Evolutionary conservation across 140 eudicot species (phyloP).

Genomic region (Ambrosia hybrid): DNA sequence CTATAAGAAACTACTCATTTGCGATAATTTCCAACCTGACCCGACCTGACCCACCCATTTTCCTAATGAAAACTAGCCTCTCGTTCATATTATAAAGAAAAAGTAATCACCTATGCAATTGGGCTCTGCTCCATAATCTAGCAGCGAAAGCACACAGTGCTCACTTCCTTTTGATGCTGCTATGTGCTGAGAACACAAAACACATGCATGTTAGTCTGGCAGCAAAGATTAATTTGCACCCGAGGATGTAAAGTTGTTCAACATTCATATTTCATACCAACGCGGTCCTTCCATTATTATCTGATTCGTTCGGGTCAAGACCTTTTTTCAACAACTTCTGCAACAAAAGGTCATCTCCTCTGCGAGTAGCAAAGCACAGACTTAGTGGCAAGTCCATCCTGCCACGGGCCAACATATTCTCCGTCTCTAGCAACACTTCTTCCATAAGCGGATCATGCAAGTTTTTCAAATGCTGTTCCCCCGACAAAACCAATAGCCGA

Average conservation of each 20-base stretch:
- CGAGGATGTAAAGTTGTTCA: not conserved
- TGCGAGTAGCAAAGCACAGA: conserved; percentile 66
- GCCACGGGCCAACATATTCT: conserved; percentile 77
- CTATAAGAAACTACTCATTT: no score
- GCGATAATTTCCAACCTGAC: no score
- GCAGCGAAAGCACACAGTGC: conserved; percentile 75
- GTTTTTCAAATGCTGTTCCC: no score
- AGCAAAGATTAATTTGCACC: conserved; percentile 4
- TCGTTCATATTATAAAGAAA: no score
- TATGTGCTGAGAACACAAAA: conserved; percentile 59
- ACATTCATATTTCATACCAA: conserved; percentile 38
- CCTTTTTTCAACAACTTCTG: conserved; percentile 62
- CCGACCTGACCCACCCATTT: not conserved
- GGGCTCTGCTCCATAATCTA: conserved; percentile 86
- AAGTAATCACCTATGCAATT: conserved; percentile 52
- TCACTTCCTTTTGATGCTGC: conserved; percentile 88
- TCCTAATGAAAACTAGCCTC: not conserved
- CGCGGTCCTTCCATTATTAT: conserved; percentile 72
- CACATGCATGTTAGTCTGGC: not conserved
- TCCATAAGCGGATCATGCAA: conserved; percentile 50
- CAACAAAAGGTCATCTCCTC: conserved; percentile 67
- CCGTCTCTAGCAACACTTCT: conserved; percentile 60
- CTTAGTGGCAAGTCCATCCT: conserved; percentile 77
- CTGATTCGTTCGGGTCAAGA: conserved; percentile 78
- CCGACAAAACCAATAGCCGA: not conserved